These are phyloP conservation scores for Oidiodendron maius DNA, from an alignment of 495 filamentous ascomycete genomes.

Conservation along the genomic window DNA sequence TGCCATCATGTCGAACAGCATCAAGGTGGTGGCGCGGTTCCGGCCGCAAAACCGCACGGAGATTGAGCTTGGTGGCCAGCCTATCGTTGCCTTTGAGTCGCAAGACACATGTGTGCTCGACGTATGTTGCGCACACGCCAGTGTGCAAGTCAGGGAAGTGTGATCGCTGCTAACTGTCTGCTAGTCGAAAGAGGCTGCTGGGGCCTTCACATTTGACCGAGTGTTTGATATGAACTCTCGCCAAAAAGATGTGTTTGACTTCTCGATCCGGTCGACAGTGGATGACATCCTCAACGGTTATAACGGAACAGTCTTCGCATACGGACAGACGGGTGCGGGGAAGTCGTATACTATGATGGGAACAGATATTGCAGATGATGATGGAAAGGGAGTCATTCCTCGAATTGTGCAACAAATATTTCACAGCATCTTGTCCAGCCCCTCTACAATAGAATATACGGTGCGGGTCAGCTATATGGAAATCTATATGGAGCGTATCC, in stretches of 20 bases:
- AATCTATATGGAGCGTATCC: constrained; percentile 98
- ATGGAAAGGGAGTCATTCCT: constrained; percentile 87
- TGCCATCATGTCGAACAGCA: constrained; percentile 40
- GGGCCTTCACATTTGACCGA: constrained; percentile 92
- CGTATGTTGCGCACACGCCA: constrained; percentile 46
- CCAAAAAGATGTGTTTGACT: constrained; percentile 91
- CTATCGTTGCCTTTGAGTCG: constrained; percentile 81
- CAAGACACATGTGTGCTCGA: constrained; percentile 84
- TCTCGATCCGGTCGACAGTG: constrained; percentile 91
- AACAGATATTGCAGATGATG: constrained; percentile 86
- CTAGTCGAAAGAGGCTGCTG: constrained; percentile 77
- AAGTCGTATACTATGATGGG: constrained; percentile 99
- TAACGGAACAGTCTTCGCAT: constrained; percentile 98
- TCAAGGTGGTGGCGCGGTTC: constrained; percentile 91
- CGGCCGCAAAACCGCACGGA: constrained; percentile 94
- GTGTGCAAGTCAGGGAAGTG: background rate
- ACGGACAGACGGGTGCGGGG: constrained; percentile 96
- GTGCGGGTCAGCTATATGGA: constrained; percentile 99
- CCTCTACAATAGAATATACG: constrained; percentile 94
- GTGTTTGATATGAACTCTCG: constrained; percentile 89
- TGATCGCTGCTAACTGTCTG: constrained; percentile 13
- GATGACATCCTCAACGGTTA: constrained; percentile 98
- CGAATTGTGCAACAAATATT: constrained; percentile 98
- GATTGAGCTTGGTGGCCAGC: constrained; percentile 79
- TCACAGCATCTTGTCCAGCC: constrained; percentile 82